Conservation (phyloP, 257 asterid species). For the Solanum microdontum region DNA sequence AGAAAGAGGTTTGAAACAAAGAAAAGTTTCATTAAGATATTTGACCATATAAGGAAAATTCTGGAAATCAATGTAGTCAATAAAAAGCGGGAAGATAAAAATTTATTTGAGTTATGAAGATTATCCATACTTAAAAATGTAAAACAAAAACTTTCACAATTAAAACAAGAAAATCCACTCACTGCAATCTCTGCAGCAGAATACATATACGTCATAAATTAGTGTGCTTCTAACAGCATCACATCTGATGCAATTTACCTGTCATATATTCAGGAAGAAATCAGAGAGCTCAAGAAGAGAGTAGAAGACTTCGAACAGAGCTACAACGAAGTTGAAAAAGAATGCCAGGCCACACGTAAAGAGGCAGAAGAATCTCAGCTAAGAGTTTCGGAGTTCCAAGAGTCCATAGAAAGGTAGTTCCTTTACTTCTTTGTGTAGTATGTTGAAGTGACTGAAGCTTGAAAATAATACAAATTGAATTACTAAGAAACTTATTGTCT, state of each 20-base stretch:
- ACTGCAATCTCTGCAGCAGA: background rate
- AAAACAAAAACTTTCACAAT: background rate
- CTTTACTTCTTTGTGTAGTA: background rate
- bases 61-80: background rate
- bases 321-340: conserved; percentile 42
- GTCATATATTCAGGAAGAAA: conserved; percentile 44
- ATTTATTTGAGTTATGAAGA: background rate
- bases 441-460: background rate
- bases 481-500: background rate
- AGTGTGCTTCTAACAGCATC: background rate
- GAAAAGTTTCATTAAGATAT: background rate
- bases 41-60: background rate
- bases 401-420: conserved; percentile 65
- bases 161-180: background rate
- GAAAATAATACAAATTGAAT: conserved; percentile 2
- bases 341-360: conserved; percentile 44
- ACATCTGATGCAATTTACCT: background rate
- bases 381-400: conserved; percentile 59
- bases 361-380: conserved; percentile 72
- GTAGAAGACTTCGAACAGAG: conserved; percentile 52
- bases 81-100: background rate
- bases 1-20: background rate
- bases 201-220: background rate
- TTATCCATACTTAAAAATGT: background rate
- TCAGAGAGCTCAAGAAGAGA: conserved; percentile 47